phyloP scores from a whole-genome alignment of 768 basidiomycete genomes.

The Boletellus emodensis region DNA sequence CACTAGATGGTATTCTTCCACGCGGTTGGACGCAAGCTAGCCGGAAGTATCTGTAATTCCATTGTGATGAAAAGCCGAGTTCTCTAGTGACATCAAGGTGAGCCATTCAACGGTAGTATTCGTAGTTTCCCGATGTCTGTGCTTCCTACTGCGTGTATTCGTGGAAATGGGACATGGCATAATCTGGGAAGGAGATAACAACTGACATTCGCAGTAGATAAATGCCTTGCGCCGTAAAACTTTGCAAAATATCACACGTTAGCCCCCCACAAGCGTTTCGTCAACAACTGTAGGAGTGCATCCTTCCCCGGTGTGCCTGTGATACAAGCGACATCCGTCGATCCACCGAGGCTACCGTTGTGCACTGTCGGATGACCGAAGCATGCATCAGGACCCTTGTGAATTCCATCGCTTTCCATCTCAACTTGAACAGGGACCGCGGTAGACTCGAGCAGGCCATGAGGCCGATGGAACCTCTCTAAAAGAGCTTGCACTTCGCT shows the following conservation, averaged over 20 bases:
- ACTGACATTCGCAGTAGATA: neutral
- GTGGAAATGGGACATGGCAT: too few species aligned
- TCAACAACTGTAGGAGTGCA: conserved; percentile 43
- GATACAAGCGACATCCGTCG: conserved; percentile 44
- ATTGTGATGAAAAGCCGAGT: too few species aligned
- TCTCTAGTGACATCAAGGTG: too few species aligned
- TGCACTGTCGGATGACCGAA: conserved; percentile 18
- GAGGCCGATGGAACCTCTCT: conserved; percentile 33
- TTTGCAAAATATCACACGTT: neutral
- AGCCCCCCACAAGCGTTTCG: conserved; percentile 54
- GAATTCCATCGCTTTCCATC: conserved; percentile 33
- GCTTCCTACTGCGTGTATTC: too few species aligned
- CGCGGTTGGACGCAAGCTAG: too few species aligned
- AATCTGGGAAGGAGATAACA: neutral
- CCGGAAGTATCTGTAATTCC: too few species aligned
- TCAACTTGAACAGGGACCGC: conserved; percentile 54
- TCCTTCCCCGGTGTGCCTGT: conserved; percentile 63
- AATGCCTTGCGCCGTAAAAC: neutral
- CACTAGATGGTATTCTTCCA: too few species aligned
- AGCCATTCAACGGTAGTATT: too few species aligned
- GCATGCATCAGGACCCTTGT: conserved; percentile 17
- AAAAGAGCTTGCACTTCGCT: conserved; percentile 56
- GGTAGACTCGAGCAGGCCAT: conserved; percentile 44
- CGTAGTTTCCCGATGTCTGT: too few species aligned
- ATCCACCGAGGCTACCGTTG: conserved; percentile 20